Evolutionary conservation across 177 flowering plant genomes (phyloP).

Genomic region (Vitis hybrid): DNA sequence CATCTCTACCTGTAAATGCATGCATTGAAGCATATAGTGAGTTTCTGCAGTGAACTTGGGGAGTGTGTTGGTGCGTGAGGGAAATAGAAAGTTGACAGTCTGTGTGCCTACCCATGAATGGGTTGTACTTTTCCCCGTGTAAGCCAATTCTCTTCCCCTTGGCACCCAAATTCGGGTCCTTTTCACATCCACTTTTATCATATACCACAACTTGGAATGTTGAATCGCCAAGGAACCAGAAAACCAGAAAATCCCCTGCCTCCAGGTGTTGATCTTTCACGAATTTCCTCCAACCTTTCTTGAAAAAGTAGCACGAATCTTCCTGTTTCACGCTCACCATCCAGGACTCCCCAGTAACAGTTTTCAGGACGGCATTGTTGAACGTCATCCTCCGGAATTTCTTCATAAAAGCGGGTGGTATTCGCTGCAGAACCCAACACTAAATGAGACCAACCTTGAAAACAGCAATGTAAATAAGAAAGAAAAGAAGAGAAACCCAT

Average conservation of each 20-base stretch:
- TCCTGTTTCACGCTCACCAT: neutral
- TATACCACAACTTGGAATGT: neutral
- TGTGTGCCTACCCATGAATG: too few relatives aligned
- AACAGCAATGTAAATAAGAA: neutral
- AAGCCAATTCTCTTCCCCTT: neutral
- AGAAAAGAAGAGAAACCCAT: too few relatives aligned
- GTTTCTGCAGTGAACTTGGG: too few relatives aligned
- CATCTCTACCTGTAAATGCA: too few relatives aligned
- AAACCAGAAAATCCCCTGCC: conserved; percentile 1
- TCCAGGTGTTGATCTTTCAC: neutral
- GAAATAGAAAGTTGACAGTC: too few relatives aligned
- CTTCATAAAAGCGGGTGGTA: conserved; percentile 2
- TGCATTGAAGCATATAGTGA: too few relatives aligned
- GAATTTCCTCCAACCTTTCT: neutral
- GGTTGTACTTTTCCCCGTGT: neutral
- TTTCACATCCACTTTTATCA: conserved; percentile 2
- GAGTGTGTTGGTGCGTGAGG: too few relatives aligned
- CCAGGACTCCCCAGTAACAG: neutral
- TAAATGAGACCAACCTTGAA: neutral
- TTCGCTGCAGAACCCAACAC: neutral
- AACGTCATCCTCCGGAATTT: neutral
- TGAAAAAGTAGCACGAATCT: neutral
- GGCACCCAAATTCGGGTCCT: neutral
- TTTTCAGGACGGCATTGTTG: neutral
- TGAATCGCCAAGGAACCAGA: neutral